These are phyloP conservation scores for Suhomyces vadensis DNA, from an alignment of 805 yeast genomes.

Conservation along the genomic window DNA sequence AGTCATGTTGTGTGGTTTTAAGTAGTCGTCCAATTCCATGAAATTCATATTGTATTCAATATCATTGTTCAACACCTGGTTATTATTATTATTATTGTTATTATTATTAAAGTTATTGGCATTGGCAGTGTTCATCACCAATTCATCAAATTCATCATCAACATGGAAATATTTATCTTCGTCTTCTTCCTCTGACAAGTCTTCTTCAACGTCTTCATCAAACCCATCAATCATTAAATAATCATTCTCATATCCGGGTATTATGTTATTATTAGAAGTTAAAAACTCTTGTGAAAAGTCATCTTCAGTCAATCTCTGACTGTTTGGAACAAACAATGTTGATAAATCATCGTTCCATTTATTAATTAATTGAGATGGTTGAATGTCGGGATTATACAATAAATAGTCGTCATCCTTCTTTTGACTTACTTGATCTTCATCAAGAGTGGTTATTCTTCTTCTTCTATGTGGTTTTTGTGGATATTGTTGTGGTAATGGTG, in stretches of 20 bases:
- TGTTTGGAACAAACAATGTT: constrained; percentile 32
- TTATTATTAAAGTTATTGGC: not conserved
- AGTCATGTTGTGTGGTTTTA: constrained; percentile 5
- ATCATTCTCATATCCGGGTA: constrained; percentile 39
- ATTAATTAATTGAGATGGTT: constrained; percentile 40
- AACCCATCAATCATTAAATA: constrained; percentile 36
- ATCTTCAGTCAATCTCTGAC: constrained; percentile 12
- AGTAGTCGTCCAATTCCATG: constrained; percentile 14
- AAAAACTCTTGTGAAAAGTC: constrained; percentile 11
- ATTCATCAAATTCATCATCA: constrained; percentile 32
- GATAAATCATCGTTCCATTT: constrained; percentile 26
- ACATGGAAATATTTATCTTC: constrained; percentile 41
- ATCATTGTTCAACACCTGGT: not conserved
- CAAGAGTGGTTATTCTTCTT: constrained; percentile 36
- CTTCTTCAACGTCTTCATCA: constrained; percentile 46
- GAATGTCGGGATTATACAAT: constrained; percentile 42
- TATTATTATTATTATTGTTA: not conserved
- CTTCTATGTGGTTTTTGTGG: constrained; percentile 21
- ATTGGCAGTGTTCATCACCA: constrained; percentile 18
- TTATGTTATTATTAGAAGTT: constrained; percentile 13
- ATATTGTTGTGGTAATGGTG: constrained; percentile 14
- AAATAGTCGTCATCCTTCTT: constrained; percentile 38
- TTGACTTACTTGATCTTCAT: constrained; percentile 18
- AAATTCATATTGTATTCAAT: constrained; percentile 9
- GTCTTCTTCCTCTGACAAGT: constrained; percentile 40